Conservation (phyloP, 192 early-diverging fungal species). For the Phycomyces blakesleeanus region DNA sequence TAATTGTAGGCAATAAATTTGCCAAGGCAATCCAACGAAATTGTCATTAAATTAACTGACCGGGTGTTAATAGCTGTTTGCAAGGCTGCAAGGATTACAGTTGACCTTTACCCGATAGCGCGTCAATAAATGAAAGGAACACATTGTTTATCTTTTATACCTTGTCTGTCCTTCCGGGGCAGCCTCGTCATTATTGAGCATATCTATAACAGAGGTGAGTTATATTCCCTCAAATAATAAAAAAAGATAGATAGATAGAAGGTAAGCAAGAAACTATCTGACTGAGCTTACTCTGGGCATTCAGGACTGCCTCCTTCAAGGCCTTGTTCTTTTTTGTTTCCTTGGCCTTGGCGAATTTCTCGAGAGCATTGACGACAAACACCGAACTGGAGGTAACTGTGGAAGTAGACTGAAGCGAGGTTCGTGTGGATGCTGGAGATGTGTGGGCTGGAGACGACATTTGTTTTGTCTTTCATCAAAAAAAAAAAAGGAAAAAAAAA, state of each 20-base stretch:
- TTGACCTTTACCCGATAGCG: constrained; percentile 9
- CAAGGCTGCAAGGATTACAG: constrained; percentile 63
- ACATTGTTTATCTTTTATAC: constrained; percentile 9
- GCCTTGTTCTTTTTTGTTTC: constrained; percentile 47
- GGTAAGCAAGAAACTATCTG: constrained; percentile 1
- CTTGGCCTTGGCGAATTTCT: constrained; percentile 53
- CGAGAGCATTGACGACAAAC: constrained; percentile 63
- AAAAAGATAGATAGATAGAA: no score
- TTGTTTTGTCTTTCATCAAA: background rate
- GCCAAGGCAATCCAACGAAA: constrained; percentile 80
- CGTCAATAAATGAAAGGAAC: constrained; percentile 8
- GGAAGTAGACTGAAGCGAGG: constrained; percentile 2
- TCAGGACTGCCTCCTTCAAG: constrained; percentile 44
- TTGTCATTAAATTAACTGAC: constrained; percentile 54
- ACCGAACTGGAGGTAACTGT: constrained; percentile 41
- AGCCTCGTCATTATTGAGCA: constrained; percentile 34
- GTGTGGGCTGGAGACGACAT: background rate
- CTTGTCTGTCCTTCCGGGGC: constrained; percentile 28
- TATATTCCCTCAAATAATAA: no score
- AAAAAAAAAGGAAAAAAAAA: no score
- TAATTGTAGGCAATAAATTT: constrained; percentile 70
- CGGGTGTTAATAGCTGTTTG: constrained; percentile 68
- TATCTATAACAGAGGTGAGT: constrained; percentile 9
- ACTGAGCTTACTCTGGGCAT: constrained; percentile 43
- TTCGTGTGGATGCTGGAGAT: background rate